These are phyloP conservation scores for Cronartium ribicola DNA, from an alignment of 1,284 basidiomycete genomes.

Conservation along the genomic window DNA sequence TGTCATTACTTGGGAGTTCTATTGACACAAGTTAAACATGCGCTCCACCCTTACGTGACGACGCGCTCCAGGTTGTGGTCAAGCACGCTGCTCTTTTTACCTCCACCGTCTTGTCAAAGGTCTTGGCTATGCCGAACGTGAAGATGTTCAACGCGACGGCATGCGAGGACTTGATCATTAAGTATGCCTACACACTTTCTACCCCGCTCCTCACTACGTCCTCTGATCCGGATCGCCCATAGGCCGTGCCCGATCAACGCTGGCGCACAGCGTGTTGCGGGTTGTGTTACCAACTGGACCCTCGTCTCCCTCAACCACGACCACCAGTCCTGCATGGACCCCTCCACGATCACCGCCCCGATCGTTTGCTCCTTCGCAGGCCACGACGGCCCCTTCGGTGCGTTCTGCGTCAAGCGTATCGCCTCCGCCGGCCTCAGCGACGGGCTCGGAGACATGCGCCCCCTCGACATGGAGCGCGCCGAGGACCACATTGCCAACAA, in stretches of 20 bases:
- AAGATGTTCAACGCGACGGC: constrained; percentile 53
- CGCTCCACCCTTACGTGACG: background rate
- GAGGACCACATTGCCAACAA: constrained; percentile 60
- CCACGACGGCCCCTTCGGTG: constrained; percentile 73
- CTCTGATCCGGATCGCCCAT: constrained; percentile 64
- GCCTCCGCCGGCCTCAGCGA: constrained; percentile 70
- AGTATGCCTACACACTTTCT: constrained; percentile 54
- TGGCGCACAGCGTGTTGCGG: constrained; percentile 66
- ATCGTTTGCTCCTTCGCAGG: constrained; percentile 56
- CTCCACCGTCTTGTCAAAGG: constrained; percentile 68
- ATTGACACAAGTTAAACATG: background rate
- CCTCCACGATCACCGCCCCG: constrained; percentile 74
- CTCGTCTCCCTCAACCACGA: constrained; percentile 70
- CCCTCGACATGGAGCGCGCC: constrained; percentile 65
- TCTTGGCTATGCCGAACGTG: constrained; percentile 66
- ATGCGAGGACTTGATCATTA: constrained; percentile 45
- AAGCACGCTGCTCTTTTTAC: constrained; percentile 79
- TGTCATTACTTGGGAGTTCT: constrained; percentile 9
- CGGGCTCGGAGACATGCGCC: constrained; percentile 74
- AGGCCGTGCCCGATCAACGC: constrained; percentile 58
- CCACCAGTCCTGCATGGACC: constrained; percentile 75
- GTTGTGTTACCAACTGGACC: constrained; percentile 81
- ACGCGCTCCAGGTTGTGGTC: constrained; percentile 61
- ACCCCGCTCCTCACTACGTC: constrained; percentile 50
- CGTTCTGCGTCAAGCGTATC: constrained; percentile 75